These are phyloP conservation scores for Saccharomyces pastorianus DNA, from an alignment of 1,139 yeast genomes.

Conservation along the genomic window DNA sequence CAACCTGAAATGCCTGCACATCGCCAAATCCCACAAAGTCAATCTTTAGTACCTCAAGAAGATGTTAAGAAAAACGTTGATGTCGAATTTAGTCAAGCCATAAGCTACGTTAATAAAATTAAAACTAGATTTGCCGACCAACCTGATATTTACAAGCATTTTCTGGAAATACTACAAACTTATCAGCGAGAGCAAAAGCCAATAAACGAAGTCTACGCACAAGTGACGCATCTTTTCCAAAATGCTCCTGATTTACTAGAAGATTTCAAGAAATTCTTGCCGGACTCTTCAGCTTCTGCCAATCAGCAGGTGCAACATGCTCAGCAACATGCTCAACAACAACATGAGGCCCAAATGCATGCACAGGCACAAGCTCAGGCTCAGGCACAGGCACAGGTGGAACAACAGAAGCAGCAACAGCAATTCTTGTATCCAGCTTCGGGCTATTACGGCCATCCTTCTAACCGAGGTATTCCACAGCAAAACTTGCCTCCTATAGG, in stretches of 20 bases:
- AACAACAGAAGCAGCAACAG: conserved; percentile 6
- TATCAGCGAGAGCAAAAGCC: conserved; percentile 95
- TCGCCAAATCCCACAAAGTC: background rate
- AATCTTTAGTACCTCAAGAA: conserved; percentile 12
- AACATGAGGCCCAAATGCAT: conserved; percentile 8
- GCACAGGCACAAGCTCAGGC: conserved; percentile 2
- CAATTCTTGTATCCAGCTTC: background rate
- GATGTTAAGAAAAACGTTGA: conserved; percentile 53
- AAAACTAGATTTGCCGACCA: conserved; percentile 89
- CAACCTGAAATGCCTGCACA: background rate
- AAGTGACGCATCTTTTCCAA: conserved; percentile 79
- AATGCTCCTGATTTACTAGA: conserved; percentile 91
- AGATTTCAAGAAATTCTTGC: conserved; percentile 90
- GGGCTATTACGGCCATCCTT: background rate
- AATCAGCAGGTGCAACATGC: conserved; percentile 14
- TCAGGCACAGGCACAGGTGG: conserved; percentile 4
- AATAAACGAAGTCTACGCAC: conserved; percentile 88
- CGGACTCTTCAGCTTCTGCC: conserved; percentile 57
- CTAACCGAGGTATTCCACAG: conserved; percentile 6
- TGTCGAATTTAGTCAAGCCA: conserved; percentile 94
- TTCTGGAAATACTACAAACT: conserved; percentile 88
- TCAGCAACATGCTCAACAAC: conserved; percentile 5
- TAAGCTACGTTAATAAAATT: conserved; percentile 89
- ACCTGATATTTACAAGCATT: conserved; percentile 92
- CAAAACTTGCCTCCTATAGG: conserved; percentile 89